Conservation (phyloP, 768 basidiomycete species). For the Thelephora ganbajun region DNA sequence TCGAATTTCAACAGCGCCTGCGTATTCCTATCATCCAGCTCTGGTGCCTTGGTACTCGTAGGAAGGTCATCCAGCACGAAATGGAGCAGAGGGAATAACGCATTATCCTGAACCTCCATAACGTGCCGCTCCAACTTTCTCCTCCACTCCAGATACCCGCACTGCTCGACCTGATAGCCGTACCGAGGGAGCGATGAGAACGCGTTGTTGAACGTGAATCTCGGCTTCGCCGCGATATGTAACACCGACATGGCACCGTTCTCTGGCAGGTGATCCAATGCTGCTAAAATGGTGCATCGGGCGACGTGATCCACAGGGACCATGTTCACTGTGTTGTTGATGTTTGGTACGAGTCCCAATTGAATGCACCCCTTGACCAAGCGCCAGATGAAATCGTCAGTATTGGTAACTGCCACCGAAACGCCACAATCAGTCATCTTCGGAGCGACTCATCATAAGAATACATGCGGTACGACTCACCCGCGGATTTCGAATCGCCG, state of each 20-base stretch:
- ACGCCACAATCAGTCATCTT: conserved; percentile 1
- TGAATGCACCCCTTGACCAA: conserved; percentile 98
- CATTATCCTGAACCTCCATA: conserved; percentile 89
- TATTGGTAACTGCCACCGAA: conserved; percentile 69
- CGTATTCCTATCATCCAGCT: conserved; percentile 80
- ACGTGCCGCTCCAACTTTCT: conserved; percentile 89
- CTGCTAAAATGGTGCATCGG: conserved; percentile 60
- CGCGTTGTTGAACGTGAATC: conserved; percentile 81
- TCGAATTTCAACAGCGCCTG: conserved; percentile 39
- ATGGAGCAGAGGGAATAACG: conserved; percentile 91
- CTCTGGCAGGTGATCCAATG: conserved; percentile 39
- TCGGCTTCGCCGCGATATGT: conserved; percentile 78
- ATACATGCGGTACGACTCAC: conserved; percentile 30
- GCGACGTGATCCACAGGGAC: conserved; percentile 97
- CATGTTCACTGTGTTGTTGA: conserved; percentile 98
- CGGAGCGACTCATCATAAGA: neutral
- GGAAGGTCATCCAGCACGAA: conserved; percentile 96
- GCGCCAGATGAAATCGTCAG: conserved; percentile 98
- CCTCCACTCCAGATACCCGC: conserved; percentile 89
- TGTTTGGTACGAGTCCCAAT: conserved; percentile 91
- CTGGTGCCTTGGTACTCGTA: conserved; percentile 88
- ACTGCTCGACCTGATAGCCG: conserved; percentile 65
- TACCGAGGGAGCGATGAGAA: conserved; percentile 60
- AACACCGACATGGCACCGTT: conserved; percentile 39
- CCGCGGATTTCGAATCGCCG: conserved; percentile 78